Percentiles rank a stretch among this genome's conserved stretches.
Conservation (phyloP, 129 eudicot species). For the Solidago caesia region DNA sequence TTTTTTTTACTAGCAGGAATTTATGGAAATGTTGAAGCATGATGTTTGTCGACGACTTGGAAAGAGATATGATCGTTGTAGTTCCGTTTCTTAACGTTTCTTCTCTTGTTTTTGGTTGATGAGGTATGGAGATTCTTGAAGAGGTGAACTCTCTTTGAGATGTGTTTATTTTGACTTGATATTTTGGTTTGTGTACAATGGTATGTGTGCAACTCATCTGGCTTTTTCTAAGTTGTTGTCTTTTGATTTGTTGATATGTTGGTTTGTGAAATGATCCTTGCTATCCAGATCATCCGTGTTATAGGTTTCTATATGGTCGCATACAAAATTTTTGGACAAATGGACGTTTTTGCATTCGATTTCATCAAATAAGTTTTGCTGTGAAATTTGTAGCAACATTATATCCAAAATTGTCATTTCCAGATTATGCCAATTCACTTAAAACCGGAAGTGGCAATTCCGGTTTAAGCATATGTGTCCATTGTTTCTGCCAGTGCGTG, state of each 20-base stretch:
- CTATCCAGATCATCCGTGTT: too few species aligned
- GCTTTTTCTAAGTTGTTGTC: too few species aligned
- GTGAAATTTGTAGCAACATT: too few species aligned
- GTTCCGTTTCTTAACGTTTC: constrained; percentile 1
- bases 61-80: constrained; percentile 28
- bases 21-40: constrained; percentile 48
- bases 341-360: not conserved
- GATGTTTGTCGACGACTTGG: constrained; percentile 62
- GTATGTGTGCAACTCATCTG: not conserved
- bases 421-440: too few species aligned
- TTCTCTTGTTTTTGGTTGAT: not conserved
- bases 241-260: too few species aligned
- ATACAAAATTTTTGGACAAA: too few species aligned
- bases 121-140: not conserved
- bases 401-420: too few species aligned
- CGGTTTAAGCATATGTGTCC: too few species aligned
- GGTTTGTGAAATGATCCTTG: too few species aligned
- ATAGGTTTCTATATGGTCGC: too few species aligned
- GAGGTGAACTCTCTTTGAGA: constrained; percentile 4
- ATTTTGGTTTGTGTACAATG: not conserved
- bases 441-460: too few species aligned
- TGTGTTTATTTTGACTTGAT: constrained; percentile 1
- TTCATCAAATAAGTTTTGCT: not conserved
- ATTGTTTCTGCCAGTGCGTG: too few species aligned
- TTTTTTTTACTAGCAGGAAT: constrained; percentile 45